phyloP scores from a whole-genome alignment of 2,329 filamentous ascomycete species.

The Lizonia empirigonia region DNA sequence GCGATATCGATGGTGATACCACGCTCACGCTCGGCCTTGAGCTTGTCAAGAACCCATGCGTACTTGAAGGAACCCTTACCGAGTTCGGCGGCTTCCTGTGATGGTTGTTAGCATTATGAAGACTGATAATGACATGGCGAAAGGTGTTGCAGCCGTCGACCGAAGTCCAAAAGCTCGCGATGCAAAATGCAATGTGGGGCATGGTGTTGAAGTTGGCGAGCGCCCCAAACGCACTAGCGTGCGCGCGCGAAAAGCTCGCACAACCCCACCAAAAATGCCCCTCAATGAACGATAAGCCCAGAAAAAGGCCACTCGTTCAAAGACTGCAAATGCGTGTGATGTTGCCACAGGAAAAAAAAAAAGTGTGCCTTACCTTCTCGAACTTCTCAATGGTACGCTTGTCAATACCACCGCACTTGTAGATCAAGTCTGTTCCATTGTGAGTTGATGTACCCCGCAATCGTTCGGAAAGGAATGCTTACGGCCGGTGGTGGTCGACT shows the following conservation, averaged over 20 bases:
- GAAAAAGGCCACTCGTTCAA: slow-evolving; percentile 35
- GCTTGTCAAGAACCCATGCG: slow-evolving; percentile 99
- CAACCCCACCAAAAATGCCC: slow-evolving; percentile 51
- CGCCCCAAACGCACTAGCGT: slow-evolving; percentile 40
- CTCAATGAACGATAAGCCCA: slow-evolving; percentile 38
- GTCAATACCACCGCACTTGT: slow-evolving; percentile 99
- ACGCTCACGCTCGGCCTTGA: slow-evolving; percentile 99
- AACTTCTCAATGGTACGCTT: slow-evolving; percentile 99
- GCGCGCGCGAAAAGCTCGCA: slow-evolving; percentile 46
- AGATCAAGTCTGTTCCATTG: slow-evolving; percentile 81
- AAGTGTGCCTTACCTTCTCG: slow-evolving; percentile 82
- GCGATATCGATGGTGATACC: slow-evolving; percentile 99
- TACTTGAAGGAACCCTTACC: slow-evolving; percentile 99
- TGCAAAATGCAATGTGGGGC: slow-evolving; percentile 34
- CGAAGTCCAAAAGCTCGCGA: slow-evolving; percentile 11
- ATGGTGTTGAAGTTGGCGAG: slow-evolving; percentile 42
- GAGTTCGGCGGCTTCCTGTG: slow-evolving; percentile 94
- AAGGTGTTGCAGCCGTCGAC: background rate
- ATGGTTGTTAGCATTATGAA: slow-evolving; percentile 44
- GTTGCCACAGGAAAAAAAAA: slow-evolving; percentile 22
- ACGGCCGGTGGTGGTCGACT: slow-evolving; percentile 91
- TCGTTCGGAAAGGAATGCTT: slow-evolving; percentile 55
- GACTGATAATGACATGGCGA: slow-evolving; percentile 11
- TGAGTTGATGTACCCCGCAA: slow-evolving; percentile 36
- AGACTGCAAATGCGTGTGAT: slow-evolving; percentile 21